Evolutionary conservation across 108 stramenopile species (phyloP).

Genomic region (Fragilaria radians): DNA sequence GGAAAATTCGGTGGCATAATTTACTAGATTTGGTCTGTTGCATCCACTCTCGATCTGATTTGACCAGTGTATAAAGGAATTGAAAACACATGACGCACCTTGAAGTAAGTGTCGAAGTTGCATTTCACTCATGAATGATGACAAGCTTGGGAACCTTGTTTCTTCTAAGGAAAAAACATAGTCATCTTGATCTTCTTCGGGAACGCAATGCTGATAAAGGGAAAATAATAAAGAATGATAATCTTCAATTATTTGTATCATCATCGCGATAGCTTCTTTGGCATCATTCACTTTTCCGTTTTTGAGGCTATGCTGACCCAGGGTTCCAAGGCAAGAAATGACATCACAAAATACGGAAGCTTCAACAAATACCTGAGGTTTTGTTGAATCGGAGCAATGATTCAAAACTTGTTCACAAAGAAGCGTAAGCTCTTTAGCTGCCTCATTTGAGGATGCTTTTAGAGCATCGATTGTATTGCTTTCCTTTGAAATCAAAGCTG

Average conservation of each 20-base stretch:
- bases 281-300: background rate
- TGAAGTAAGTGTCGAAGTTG: too few species aligned
- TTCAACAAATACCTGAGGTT: background rate
- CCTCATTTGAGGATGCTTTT: background rate
- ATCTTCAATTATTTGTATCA: background rate
- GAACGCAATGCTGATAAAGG: too few species aligned
- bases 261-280: background rate
- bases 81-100: too few species aligned
- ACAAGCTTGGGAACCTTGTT: too few species aligned
- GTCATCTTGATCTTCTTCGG: too few species aligned
- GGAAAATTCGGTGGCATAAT: too few species aligned
- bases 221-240: too few species aligned
- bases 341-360: background rate
- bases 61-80: too few species aligned
- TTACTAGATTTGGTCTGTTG: too few species aligned
- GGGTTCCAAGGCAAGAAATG: background rate
- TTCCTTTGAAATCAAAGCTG: background rate
- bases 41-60: too few species aligned
- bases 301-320: background rate
- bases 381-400: background rate
- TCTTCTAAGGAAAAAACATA: too few species aligned
- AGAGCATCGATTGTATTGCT: background rate
- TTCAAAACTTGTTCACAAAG: background rate
- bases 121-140: too few species aligned
- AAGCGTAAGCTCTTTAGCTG: background rate